phyloP scores from a whole-genome alignment of 2,329 filamentous ascomycete genomes.

The Xylaria sp. region DNA sequence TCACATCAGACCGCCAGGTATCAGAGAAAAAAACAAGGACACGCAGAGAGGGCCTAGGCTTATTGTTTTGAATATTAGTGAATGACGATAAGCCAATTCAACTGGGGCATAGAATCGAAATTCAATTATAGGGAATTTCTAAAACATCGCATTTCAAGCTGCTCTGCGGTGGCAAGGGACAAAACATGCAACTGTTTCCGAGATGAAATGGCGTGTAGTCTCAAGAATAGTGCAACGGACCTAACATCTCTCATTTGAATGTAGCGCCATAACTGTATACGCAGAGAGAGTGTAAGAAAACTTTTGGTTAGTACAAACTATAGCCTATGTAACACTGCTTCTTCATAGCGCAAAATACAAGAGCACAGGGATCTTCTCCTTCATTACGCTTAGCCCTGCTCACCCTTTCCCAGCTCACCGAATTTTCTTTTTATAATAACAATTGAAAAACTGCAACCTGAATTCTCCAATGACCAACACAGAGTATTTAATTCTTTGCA shows the following conservation, averaged over 20 bases:
- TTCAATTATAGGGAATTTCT: neutral
- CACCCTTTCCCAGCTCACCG: constrained; percentile 28
- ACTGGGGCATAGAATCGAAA: neutral
- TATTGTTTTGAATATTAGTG: no score
- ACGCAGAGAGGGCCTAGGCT: no score
- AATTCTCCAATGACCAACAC: constrained; percentile 48
- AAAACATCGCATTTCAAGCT: neutral
- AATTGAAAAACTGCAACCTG: constrained; percentile 44
- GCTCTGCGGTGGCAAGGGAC: neutral
- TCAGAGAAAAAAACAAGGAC: no score
- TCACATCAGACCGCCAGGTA: no score
- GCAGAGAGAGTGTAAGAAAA: constrained; percentile 38
- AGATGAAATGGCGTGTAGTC: neutral
- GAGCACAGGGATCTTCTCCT: constrained; percentile 39
- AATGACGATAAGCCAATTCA: neutral
- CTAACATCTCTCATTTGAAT: neutral
- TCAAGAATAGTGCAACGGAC: no score
- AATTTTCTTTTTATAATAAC: constrained; percentile 39
- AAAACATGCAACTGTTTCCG: neutral
- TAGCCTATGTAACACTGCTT: constrained; percentile 46
- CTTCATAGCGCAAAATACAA: constrained; percentile 45
- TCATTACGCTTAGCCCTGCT: constrained; percentile 38
- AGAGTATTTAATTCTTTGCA: constrained; percentile 48
- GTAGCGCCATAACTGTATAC: neutral
- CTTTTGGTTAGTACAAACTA: constrained; percentile 45